Percentiles rank a stretch among this genome's conserved stretches.
Evolutionary conservation across 2,329 filamentous ascomycete genomes (phyloP).

Genomic region (Chaetomium sp.): DNA sequence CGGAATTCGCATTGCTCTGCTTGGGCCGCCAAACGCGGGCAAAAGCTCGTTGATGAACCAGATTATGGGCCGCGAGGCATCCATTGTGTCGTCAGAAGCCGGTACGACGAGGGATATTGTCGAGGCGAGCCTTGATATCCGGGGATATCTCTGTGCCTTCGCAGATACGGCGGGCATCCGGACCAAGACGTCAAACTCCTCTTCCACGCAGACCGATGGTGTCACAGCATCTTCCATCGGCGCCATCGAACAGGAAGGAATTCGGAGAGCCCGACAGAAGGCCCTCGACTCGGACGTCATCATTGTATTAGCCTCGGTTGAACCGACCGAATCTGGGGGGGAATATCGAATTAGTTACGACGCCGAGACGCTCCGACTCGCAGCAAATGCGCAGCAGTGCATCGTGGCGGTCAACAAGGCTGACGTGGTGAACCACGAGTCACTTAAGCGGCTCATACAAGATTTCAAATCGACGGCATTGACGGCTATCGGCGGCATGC

Average conservation of each 20-base stretch:
- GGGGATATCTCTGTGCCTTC: conserved; percentile 86
- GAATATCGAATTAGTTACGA: conserved; percentile 44
- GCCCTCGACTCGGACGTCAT: conserved; percentile 81
- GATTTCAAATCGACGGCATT: conserved; percentile 31
- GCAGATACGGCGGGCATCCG: conserved; percentile 91
- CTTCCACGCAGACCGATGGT: not conserved
- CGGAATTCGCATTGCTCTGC: conserved; percentile 77
- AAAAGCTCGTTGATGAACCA: conserved; percentile 92
- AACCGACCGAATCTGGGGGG: conserved; percentile 36
- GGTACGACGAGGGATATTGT: conserved; percentile 93
- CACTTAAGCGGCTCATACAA: conserved; percentile 34
- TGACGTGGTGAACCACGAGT: conserved; percentile 38
- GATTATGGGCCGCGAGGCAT: conserved; percentile 85
- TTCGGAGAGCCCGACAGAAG: conserved; percentile 73
- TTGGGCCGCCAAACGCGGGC: conserved; percentile 89
- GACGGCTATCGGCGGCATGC: conserved; percentile 35
- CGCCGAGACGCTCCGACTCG: conserved; percentile 48
- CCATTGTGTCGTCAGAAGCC: conserved; percentile 87
- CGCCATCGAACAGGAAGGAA: conserved; percentile 79
- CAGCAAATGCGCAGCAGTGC: conserved; percentile 40
- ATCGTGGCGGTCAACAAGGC: conserved; percentile 59
- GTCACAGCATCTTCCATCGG: conserved; percentile 45
- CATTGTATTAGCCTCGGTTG: conserved; percentile 71
- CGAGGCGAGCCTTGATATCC: conserved; percentile 82
- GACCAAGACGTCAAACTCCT: conserved; percentile 30